Evolutionary conservation across 2,329 filamentous ascomycete species (phyloP).

Genomic region (Metarhizium anisopliae): DNA sequence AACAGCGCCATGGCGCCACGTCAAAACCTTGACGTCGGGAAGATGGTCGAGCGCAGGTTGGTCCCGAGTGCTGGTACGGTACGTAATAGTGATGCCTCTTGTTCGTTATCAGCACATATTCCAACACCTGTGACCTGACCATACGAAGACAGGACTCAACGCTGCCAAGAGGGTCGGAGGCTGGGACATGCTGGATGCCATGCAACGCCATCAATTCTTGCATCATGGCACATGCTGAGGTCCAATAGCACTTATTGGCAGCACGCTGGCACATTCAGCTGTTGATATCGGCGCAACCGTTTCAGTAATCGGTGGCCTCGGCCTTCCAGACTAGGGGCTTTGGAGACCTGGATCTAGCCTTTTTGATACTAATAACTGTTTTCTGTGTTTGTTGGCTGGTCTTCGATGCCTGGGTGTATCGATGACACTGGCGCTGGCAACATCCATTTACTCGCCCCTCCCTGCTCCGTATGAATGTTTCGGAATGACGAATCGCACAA

Average conservation of each 20-base stretch:
- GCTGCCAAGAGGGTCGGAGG: background rate
- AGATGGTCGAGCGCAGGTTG: too few relatives aligned
- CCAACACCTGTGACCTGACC: background rate
- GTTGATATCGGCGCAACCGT: too few relatives aligned
- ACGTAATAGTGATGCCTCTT: too few relatives aligned
- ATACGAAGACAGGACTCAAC: background rate
- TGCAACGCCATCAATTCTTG: background rate
- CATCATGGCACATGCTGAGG: background rate
- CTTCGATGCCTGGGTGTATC: too few relatives aligned
- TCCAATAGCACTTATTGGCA: background rate
- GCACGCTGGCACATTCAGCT: background rate
- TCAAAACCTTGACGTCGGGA: background rate
- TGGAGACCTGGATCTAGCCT: too few relatives aligned
- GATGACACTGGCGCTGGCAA: too few relatives aligned
- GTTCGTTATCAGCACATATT: background rate
- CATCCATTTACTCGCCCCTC: background rate
- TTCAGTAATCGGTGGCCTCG: too few relatives aligned
- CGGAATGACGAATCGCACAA: background rate
- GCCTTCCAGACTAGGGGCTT: too few relatives aligned
- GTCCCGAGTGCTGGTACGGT: too few relatives aligned
- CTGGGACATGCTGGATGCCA: background rate
- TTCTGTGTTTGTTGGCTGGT: too few relatives aligned
- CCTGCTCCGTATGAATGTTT: background rate
- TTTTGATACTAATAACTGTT: too few relatives aligned
- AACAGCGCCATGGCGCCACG: background rate